Evolutionary conservation across 2,329 filamentous ascomycete species (phyloP), one percentile per base, ranked within the genome.

Genomic region (Beauveria sp.): DNA sequence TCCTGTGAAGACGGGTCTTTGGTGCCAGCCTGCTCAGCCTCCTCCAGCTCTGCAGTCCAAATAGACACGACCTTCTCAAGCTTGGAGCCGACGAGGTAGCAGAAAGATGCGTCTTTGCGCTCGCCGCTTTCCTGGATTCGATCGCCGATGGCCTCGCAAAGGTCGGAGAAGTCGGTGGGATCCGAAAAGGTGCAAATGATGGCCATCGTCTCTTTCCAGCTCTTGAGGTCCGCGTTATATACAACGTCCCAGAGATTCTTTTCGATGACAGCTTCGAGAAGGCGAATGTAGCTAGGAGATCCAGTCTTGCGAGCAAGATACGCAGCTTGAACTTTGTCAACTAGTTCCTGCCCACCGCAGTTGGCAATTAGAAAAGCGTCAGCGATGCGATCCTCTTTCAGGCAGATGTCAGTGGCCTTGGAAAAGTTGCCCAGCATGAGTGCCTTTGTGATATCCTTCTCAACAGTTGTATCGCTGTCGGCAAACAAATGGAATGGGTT

Each of bases 201-300:
- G 30, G 91, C 92, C 90, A 99, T 96, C 3, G 93, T 88, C 75
- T 97, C 94, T 76, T 96, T 97, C 96, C 94, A 99, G 75, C 94
- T 90, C 57, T 84, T 83, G 51, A 99, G 78, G 70, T 97, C 90
- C 8, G 93, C 94, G 70, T 99, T 99, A 76, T 97, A 91, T 8
- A 97, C 94, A 51, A 97, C 84, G 76, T 99, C 94, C 94, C 93
- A 97, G 2, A 99, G 82, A 70, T 99, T 97, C 80, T 97, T 97
- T 64, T 90, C 87, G 61, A 96, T 92, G 56, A 99, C 91, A 6
- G 93, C 96, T 56, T 90, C 88, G 59, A 99, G 81, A 9, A 99
- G 81, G 48, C 96, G 88, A 61, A 97, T 80, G 70, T 99, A 99
- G 75, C 93, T 97, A 1, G 96, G 93, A 30, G 88, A 87, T 62